Conservation (phyloP, 2,329 filamentous ascomycete genomes). For the Ophiocordyceps camponoti-saundersi region DNA sequence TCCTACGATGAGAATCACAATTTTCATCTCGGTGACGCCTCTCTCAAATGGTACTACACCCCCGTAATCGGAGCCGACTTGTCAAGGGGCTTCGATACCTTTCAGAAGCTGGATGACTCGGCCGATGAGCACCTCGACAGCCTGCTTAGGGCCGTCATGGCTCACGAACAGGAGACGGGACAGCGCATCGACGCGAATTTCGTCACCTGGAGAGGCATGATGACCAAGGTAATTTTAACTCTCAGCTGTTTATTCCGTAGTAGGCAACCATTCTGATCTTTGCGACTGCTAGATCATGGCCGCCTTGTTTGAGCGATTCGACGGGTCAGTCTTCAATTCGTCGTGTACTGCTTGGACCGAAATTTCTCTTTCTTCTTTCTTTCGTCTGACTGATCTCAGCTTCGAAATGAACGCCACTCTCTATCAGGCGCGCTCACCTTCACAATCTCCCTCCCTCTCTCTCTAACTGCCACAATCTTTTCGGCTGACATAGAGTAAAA, state of each 20-base stretch:
- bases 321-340: constrained; percentile 35
- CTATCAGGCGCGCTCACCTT: constrained; percentile 47
- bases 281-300: constrained; percentile 53
- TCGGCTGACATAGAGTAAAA: constrained; percentile 4
- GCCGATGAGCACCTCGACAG: constrained; percentile 79
- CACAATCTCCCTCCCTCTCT: neutral
- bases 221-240: constrained; percentile 61
- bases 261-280: neutral
- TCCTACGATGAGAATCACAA: constrained; percentile 77
- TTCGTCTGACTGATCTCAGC: constrained; percentile 22
- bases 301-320: constrained; percentile 63
- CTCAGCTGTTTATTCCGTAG: neutral
- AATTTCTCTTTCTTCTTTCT: neutral
- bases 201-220: constrained; percentile 93
- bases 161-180: constrained; percentile 51
- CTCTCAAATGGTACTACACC: constrained; percentile 77
- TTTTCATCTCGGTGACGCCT: constrained; percentile 61
- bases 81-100: constrained; percentile 64
- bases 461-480: constrained; percentile 1
- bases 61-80: constrained; percentile 56
- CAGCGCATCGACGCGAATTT: constrained; percentile 59
- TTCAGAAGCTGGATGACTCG: constrained; percentile 67
- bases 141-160: constrained; percentile 58
- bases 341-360: too few species aligned
- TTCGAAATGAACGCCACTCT: constrained; percentile 94